phyloP scores from a whole-genome alignment of 2,329 filamentous ascomycete species.

The Sporothrix pallida region DNA sequence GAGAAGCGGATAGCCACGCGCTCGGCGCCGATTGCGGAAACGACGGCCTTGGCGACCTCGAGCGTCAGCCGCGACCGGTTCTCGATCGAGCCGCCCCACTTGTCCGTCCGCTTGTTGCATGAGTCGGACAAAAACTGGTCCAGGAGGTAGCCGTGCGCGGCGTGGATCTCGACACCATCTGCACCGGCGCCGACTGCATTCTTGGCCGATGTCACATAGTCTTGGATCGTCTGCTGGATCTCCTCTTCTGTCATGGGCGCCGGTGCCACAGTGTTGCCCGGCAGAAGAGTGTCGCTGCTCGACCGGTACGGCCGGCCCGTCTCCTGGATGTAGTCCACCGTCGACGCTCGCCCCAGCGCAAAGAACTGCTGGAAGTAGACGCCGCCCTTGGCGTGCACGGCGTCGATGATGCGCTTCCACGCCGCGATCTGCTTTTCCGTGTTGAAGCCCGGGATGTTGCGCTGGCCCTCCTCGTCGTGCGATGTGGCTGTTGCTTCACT shows the following conservation, averaged over 20 bases:
- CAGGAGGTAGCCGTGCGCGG: conserved; percentile 79
- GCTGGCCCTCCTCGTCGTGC: conserved; percentile 45
- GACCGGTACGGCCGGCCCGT: conserved; percentile 47
- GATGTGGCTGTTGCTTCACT: conserved; percentile 54
- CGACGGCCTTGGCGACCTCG: conserved; percentile 67
- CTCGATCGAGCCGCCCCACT: conserved; percentile 72
- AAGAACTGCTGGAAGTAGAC: conserved; percentile 68
- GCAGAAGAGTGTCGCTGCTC: conserved; percentile 53
- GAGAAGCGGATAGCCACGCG: conserved; percentile 58
- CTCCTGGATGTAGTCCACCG: conserved; percentile 44
- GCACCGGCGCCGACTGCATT: conserved; percentile 67
- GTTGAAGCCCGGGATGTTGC: conserved; percentile 64
- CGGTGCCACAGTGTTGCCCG: conserved; percentile 50
- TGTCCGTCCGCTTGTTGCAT: conserved; percentile 70
- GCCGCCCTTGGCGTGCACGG: conserved; percentile 65
- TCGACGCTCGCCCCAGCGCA: conserved; percentile 49
- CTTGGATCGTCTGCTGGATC: conserved; percentile 66
- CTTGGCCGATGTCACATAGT: conserved; percentile 60
- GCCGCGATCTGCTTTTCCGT: conserved; percentile 58
- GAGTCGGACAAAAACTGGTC: conserved; percentile 72
- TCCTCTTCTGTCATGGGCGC: conserved; percentile 66
- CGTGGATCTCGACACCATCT: conserved; percentile 75
- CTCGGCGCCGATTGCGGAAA: conserved; percentile 57
- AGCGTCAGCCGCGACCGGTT: conserved; percentile 72
- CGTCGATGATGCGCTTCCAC: conserved; percentile 65